Conservation (phyloP, 1,284 basidiomycete species). For the Boletus calvinii region DNA sequence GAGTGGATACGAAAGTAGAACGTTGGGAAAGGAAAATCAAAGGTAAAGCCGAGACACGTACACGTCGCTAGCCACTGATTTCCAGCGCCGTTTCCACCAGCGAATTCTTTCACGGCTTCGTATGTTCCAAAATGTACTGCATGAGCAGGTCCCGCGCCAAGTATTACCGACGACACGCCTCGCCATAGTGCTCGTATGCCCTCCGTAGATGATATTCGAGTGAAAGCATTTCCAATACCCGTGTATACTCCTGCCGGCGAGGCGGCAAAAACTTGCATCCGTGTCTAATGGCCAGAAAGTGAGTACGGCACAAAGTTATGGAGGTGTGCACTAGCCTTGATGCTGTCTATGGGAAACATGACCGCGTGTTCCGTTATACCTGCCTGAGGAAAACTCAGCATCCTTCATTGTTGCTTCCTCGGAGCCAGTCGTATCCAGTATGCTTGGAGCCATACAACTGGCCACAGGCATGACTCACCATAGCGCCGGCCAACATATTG, state of each 20-base stretch:
- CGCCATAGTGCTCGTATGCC: slow-evolving; percentile 92
- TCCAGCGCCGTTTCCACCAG: slow-evolving; percentile 78
- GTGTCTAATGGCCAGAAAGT: slow-evolving; percentile 60
- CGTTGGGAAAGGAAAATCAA: neutral
- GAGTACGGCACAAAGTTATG: slow-evolving; percentile 2
- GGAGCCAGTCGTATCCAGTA: neutral
- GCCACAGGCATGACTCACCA: slow-evolving; percentile 56
- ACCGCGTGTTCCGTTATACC: slow-evolving; percentile 99
- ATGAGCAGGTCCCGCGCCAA: slow-evolving; percentile 97
- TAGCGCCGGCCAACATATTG: slow-evolving; percentile 96
- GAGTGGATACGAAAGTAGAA: neutral
- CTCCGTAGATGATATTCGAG: slow-evolving; percentile 90
- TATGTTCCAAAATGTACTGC: slow-evolving; percentile 98
- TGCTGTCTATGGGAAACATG: slow-evolving; percentile 98
- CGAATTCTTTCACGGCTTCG: slow-evolving; percentile 92
- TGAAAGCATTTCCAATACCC: slow-evolving; percentile 86
- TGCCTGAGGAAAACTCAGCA: slow-evolving; percentile 55
- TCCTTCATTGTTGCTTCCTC: neutral
- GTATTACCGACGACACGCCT: slow-evolving; percentile 94
- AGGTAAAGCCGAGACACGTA: slow-evolving; percentile 38
- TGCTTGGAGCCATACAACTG: slow-evolving; percentile 4
- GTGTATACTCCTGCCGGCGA: slow-evolving; percentile 84
- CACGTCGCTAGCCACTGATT: slow-evolving; percentile 84
- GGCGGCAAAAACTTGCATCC: slow-evolving; percentile 95
- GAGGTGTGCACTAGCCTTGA: slow-evolving; percentile 69